A percentile compares a stretch with the other conserved stretches of the same genome.
These are phyloP conservation scores for Sclerotinia subarctica DNA, from an alignment of 2,329 filamentous ascomycete species.

Conservation along the genomic window DNA sequence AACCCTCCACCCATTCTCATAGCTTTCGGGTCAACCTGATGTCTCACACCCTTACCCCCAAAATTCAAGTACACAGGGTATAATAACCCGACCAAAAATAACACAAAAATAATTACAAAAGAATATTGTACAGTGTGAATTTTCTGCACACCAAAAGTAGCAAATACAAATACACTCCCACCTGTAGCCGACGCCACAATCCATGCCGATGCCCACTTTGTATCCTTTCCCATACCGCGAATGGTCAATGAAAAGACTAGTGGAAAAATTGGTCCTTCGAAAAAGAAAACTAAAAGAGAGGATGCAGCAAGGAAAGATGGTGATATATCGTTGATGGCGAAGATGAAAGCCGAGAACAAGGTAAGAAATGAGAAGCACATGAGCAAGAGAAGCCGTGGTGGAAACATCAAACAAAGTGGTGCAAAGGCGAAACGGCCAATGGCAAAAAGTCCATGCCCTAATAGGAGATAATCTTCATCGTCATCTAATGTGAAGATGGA, in stretches of 20 bases:
- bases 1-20: conserved; percentile 1
- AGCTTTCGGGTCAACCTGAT: conserved; percentile 32
- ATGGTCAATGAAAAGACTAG: conserved; percentile 78
- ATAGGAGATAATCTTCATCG: conserved; percentile 63
- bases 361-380: conserved; percentile 58
- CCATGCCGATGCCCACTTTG: conserved; percentile 73
- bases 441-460: conserved; percentile 71
- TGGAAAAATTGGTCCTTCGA: conserved; percentile 79
- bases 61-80: conserved; percentile 36
- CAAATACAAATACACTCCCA: conserved; percentile 34
- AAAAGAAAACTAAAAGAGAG: conserved; percentile 70
- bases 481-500: conserved; percentile 47
- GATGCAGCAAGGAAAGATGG: conserved; percentile 54
- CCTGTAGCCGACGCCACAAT: conserved; percentile 51
- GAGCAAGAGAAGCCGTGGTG: conserved; percentile 67
- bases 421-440: conserved; percentile 68
- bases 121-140: conserved; percentile 27
- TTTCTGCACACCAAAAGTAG: conserved; percentile 33
- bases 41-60: conserved; percentile 24
- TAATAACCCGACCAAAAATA: conserved; percentile 30
- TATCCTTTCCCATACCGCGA: conserved; percentile 74
- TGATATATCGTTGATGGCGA: conserved; percentile 44
- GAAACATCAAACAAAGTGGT: conserved; percentile 57
- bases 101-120: conserved; percentile 33
- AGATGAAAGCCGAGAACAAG: conserved; percentile 50